phyloP scores from a whole-genome alignment of 805 yeast genomes.

The Pichia exigua region DNA sequence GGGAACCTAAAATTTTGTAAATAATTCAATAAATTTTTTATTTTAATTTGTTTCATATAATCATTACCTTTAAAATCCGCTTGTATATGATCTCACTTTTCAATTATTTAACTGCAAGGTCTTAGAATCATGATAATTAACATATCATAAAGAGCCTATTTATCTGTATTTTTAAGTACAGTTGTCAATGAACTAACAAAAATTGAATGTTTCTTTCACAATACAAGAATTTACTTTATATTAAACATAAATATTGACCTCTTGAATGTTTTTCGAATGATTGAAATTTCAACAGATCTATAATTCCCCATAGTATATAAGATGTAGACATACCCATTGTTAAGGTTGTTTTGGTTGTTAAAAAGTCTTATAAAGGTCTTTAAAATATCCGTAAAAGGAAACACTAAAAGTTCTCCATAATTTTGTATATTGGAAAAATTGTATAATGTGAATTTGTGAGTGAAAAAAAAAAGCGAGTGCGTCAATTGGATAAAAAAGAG shows the following conservation, averaged over 20 bases:
- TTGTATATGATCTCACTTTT: too few relatives aligned
- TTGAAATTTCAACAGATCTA: background rate
- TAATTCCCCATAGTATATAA: background rate
- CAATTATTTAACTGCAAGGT: too few relatives aligned
- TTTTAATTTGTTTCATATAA: too few relatives aligned
- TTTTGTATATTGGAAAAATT: background rate
- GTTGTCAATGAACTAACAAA: too few relatives aligned
- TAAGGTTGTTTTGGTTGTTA: slow-evolving; percentile 2
- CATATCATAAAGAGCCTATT: background rate
- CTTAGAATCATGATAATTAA: too few relatives aligned
- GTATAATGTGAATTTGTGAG: background rate
- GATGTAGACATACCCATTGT: slow-evolving; percentile 9
- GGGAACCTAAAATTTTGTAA: too few relatives aligned
- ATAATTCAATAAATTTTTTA: too few relatives aligned
- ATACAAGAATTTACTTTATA: too few relatives aligned
- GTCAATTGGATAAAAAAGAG: background rate
- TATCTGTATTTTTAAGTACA: background rate
- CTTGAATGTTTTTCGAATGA: too few relatives aligned
- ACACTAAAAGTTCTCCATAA: background rate
- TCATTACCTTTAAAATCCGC: too few relatives aligned
- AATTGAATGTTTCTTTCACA: too few relatives aligned
- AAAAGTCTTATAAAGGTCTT: background rate
- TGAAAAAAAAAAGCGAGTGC: background rate
- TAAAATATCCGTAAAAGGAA: background rate
- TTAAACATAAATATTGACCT: too few relatives aligned